These are phyloP conservation scores for Aspergillus floridensis DNA, from an alignment of 2,329 filamentous ascomycete genomes.

Conservation along the genomic window DNA sequence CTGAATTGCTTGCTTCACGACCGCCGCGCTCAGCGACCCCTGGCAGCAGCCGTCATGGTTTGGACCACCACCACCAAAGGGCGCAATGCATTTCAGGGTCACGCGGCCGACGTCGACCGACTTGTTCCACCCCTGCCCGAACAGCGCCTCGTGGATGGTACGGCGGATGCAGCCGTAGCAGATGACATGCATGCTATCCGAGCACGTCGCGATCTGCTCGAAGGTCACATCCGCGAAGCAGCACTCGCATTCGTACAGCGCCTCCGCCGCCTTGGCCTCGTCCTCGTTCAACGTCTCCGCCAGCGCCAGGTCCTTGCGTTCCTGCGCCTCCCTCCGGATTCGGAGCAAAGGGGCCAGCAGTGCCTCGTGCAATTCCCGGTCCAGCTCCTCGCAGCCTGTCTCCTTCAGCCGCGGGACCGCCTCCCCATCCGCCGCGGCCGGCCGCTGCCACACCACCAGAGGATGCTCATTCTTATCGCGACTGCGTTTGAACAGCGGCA, in stretches of 20 bases:
- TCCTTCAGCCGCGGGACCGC: slow-evolving; percentile 36
- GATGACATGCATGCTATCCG: slow-evolving; percentile 43
- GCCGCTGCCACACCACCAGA: slow-evolving; percentile 40
- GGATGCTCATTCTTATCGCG: slow-evolving; percentile 41
- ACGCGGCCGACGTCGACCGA: slow-evolving; percentile 71
- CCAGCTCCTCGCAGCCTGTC: slow-evolving; percentile 45
- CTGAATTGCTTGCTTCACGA: slow-evolving; percentile 70
- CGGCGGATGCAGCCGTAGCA: slow-evolving; percentile 74
- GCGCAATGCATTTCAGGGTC: slow-evolving; percentile 79
- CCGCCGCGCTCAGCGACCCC: slow-evolving; percentile 67
- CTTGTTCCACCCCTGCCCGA: slow-evolving; percentile 86
- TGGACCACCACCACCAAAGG: slow-evolving; percentile 56
- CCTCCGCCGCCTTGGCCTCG: slow-evolving; percentile 42
- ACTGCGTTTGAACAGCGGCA: slow-evolving; percentile 43
- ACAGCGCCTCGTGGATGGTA: slow-evolving; percentile 80
- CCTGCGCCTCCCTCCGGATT: slow-evolving; percentile 36
- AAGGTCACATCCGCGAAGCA: slow-evolving; percentile 49
- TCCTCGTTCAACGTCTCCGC: slow-evolving; percentile 44
- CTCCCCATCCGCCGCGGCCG: slow-evolving; percentile 23
- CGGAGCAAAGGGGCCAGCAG: slow-evolving; percentile 39
- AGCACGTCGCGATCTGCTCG: slow-evolving; percentile 49
- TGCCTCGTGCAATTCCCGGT: slow-evolving; percentile 40
- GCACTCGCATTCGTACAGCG: slow-evolving; percentile 50
- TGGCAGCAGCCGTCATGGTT: slow-evolving; percentile 49
- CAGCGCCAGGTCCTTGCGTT: slow-evolving; percentile 36